A percentile compares a stretch with the other conserved stretches of the same genome.
Conservation (phyloP, 495 filamentous ascomycete species). For the Talaromyces nanjingensis region DNA sequence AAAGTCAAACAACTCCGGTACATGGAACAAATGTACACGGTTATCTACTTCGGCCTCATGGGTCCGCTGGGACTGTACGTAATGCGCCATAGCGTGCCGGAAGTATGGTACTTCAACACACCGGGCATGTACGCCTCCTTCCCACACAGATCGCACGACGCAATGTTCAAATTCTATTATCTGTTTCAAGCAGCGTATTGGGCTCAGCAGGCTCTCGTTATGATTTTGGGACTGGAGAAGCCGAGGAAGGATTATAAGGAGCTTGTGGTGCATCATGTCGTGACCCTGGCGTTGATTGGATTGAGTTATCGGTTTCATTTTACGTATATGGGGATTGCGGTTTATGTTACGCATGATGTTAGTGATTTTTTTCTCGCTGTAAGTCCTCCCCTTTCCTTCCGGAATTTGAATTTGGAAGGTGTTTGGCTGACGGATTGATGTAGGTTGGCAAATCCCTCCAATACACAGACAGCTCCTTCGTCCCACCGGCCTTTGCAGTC, state of each 20-base stretch:
- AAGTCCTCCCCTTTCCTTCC: slow-evolving; percentile 27
- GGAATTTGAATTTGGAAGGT: not conserved
- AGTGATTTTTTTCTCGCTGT: slow-evolving; percentile 90
- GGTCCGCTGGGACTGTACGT: slow-evolving; percentile 77
- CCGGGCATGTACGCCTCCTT: slow-evolving; percentile 74
- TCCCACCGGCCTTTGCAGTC: slow-evolving; percentile 66
- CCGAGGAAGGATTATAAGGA: slow-evolving; percentile 84
- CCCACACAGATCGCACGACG: slow-evolving; percentile 73
- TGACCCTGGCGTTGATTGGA: slow-evolving; percentile 70
- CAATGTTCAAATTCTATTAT: slow-evolving; percentile 82
- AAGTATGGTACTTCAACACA: slow-evolving; percentile 87
- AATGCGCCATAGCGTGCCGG: slow-evolving; percentile 63
- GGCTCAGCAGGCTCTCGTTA: slow-evolving; percentile 82
- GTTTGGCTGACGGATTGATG: not conserved
- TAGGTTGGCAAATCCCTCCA: slow-evolving; percentile 83
- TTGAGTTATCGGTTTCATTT: slow-evolving; percentile 91
- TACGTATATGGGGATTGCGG: slow-evolving; percentile 81
- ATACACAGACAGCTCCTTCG: slow-evolving; percentile 66
- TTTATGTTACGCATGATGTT: slow-evolving; percentile 89
- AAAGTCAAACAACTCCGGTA: slow-evolving; percentile 73
- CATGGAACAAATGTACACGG: slow-evolving; percentile 92
- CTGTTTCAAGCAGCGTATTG: slow-evolving; percentile 87
- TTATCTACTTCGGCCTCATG: slow-evolving; percentile 74
- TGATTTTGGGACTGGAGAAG: slow-evolving; percentile 77
- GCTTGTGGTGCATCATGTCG: slow-evolving; percentile 80